These are phyloP conservation scores for Clitopilus hobsonii DNA, from an alignment of 768 basidiomycete species.

Conservation along the genomic window DNA sequence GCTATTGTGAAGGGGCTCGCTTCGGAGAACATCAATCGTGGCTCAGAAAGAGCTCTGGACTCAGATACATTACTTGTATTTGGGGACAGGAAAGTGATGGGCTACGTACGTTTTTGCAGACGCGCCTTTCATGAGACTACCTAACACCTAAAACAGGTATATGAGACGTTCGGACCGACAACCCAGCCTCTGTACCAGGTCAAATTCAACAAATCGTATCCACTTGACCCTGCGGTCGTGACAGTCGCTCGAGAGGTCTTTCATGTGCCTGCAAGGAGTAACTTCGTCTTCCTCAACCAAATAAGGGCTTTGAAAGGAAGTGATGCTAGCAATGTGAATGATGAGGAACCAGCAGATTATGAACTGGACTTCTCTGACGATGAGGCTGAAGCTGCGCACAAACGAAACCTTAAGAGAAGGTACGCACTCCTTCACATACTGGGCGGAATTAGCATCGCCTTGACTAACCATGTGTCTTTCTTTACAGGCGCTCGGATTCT, in stretches of 20 bases:
- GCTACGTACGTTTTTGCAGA: constrained; percentile 58
- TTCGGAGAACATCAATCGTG: constrained; percentile 35
- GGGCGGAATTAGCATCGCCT: background rate
- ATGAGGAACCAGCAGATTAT: constrained; percentile 88
- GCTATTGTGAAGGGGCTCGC: constrained; percentile 68
- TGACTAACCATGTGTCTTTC: constrained; percentile 1
- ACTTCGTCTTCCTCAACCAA: constrained; percentile 77
- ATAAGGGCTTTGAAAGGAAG: constrained; percentile 76
- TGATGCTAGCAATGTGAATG: constrained; percentile 91
- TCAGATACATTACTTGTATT: constrained; percentile 89
- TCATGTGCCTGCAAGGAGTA: constrained; percentile 76
- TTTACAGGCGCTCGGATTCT: constrained; percentile 47
- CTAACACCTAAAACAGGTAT: constrained; percentile 49
- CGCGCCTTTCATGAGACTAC: constrained; percentile 3
- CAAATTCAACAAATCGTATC: constrained; percentile 65
- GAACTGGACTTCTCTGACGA: constrained; percentile 96
- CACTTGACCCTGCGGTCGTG: constrained; percentile 54
- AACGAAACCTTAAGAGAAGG: constrained; percentile 56
- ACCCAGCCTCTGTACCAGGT: constrained; percentile 87
- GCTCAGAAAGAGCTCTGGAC: constrained; percentile 69
- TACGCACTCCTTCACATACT: constrained; percentile 22
- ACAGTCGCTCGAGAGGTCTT: constrained; percentile 62
- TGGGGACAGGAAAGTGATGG: constrained; percentile 84
- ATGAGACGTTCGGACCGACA: constrained; percentile 95
- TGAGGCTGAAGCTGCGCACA: constrained; percentile 79